Conservation (phyloP, 768 basidiomycete species). For the Sporobolomyces roseus region DNA sequence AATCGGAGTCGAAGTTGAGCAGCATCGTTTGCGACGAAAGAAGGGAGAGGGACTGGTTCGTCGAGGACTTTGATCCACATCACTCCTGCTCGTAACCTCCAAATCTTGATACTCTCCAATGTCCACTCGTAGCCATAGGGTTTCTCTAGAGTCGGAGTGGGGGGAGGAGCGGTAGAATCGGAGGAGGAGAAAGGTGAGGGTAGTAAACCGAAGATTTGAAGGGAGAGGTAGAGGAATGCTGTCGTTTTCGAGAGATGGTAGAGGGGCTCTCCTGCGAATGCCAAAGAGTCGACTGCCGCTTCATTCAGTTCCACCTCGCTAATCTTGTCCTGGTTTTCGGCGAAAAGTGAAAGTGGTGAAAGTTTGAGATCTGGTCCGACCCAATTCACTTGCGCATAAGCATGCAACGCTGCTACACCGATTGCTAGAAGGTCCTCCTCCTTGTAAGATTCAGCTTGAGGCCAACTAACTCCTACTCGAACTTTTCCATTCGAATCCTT, state of each 20-base stretch:
- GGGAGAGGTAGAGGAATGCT: slow-evolving; percentile 68
- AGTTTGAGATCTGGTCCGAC: slow-evolving; percentile 82
- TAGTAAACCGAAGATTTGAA: slow-evolving; percentile 60
- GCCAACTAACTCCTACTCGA: background rate
- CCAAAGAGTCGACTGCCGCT: slow-evolving; percentile 69
- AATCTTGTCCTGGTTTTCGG: slow-evolving; percentile 36
- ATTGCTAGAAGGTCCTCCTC: slow-evolving; percentile 54
- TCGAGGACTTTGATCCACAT: slow-evolving; percentile 60
- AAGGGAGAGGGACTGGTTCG: slow-evolving; percentile 66
- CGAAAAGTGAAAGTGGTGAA: slow-evolving; percentile 48
- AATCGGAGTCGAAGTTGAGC: slow-evolving; percentile 45
- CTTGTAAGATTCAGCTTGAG: background rate
- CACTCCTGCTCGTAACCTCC: slow-evolving; percentile 64
- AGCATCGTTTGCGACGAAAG: slow-evolving; percentile 47
- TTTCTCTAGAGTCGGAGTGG: slow-evolving; percentile 2
- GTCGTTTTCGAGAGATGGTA: slow-evolving; percentile 78
- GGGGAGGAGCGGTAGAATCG: background rate
- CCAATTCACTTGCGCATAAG: slow-evolving; percentile 92
- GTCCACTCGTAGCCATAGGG: slow-evolving; percentile 56
- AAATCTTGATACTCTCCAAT: slow-evolving; percentile 27
- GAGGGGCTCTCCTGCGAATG: slow-evolving; percentile 84
- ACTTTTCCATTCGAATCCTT: background rate
- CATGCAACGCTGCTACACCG: slow-evolving; percentile 75
- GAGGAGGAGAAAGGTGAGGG: slow-evolving; percentile 18
- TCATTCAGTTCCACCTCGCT: slow-evolving; percentile 54